Percentiles rank a stretch among this genome's conserved stretches.
These are phyloP conservation scores for Poterioochromonas sp. DNA, from an alignment of 352 stramenopile genomes.

Conservation along the genomic window DNA sequence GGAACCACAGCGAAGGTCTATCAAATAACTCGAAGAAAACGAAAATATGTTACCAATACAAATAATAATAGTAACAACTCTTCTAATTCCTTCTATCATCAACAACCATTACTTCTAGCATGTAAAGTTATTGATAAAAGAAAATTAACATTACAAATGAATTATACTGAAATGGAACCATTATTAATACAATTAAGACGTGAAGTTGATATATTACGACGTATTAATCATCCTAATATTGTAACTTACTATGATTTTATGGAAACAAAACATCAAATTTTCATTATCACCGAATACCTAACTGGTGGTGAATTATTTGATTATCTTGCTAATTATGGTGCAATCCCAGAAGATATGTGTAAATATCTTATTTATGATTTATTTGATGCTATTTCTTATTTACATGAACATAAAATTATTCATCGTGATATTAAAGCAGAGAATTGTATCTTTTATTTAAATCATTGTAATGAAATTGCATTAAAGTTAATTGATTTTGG, in stretches of 20 bases:
- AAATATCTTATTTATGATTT: background rate
- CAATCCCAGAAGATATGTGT: background rate
- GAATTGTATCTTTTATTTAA: slow-evolving; percentile 24
- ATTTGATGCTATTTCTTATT: slow-evolving; percentile 25
- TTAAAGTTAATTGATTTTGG: slow-evolving; percentile 34
- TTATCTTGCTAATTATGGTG: slow-evolving; percentile 1
- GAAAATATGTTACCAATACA: background rate
- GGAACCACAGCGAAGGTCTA: slow-evolving; percentile 33
- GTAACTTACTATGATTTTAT: slow-evolving; percentile 75
- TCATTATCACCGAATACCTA: slow-evolving; percentile 80
- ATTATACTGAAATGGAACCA: slow-evolving; percentile 1
- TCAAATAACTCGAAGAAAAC: background rate
- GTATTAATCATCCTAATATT: slow-evolving; percentile 44
- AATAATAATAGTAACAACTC: background rate
- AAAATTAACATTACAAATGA: slow-evolving; percentile 7
- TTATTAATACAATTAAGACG: slow-evolving; percentile 8
- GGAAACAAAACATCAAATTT: slow-evolving; percentile 74
- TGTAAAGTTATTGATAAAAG: slow-evolving; percentile 33
- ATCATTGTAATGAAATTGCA: background rate
- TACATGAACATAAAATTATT: slow-evolving; percentile 10
- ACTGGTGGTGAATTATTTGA: slow-evolving; percentile 76
- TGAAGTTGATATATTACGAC: slow-evolving; percentile 23
- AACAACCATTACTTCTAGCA: background rate
- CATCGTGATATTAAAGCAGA: slow-evolving; percentile 33
- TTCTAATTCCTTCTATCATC: background rate